phyloP scores from a whole-genome alignment of 2,329 filamentous ascomycete genomes.

The Fusarium newnesense region DNA sequence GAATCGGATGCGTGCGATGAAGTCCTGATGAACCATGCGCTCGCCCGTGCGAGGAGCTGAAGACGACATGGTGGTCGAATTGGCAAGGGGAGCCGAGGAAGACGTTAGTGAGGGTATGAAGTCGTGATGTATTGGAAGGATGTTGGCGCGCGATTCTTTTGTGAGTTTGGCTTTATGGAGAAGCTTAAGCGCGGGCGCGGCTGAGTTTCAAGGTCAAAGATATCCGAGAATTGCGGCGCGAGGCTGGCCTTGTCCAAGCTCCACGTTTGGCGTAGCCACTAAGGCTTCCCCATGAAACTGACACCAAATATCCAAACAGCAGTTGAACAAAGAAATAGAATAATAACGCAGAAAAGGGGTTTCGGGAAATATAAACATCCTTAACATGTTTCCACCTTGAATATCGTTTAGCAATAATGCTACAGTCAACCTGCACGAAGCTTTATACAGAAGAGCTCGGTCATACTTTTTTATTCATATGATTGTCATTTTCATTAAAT shows the following conservation, averaged over 20 bases:
- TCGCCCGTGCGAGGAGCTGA: slow-evolving; percentile 57
- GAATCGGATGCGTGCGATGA: slow-evolving; percentile 95
- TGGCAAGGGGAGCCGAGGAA: slow-evolving; percentile 23
- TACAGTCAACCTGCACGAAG: not conserved
- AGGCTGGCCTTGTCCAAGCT: slow-evolving; percentile 39
- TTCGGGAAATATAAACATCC: not conserved
- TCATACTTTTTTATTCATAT: slow-evolving; percentile 2
- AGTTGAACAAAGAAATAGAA: not conserved
- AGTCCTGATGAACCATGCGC: slow-evolving; percentile 86
- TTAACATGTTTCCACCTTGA: not conserved
- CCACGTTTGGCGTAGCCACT: slow-evolving; percentile 16
- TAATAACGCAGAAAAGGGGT: not conserved
- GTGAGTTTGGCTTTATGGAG: slow-evolving; percentile 18
- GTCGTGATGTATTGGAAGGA: slow-evolving; percentile 3
- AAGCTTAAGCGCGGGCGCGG: slow-evolving; percentile 39
- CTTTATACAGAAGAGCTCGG: not conserved
- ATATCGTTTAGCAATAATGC: not conserved
- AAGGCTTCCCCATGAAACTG: not conserved
- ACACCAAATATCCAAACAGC: not conserved
- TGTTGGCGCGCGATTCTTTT: slow-evolving; percentile 2
- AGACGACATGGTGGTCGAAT: slow-evolving; percentile 32
- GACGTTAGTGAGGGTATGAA: not conserved
- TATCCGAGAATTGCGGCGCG: slow-evolving; percentile 39
- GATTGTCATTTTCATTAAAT: slow-evolving; percentile 44
- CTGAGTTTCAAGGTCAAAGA: slow-evolving; percentile 30